Evolutionary conservation across 208 protist genomes (phyloP), one percentile per base, ranked within the genome.

Genomic region (Vickermania ingenoplastis): DNA sequence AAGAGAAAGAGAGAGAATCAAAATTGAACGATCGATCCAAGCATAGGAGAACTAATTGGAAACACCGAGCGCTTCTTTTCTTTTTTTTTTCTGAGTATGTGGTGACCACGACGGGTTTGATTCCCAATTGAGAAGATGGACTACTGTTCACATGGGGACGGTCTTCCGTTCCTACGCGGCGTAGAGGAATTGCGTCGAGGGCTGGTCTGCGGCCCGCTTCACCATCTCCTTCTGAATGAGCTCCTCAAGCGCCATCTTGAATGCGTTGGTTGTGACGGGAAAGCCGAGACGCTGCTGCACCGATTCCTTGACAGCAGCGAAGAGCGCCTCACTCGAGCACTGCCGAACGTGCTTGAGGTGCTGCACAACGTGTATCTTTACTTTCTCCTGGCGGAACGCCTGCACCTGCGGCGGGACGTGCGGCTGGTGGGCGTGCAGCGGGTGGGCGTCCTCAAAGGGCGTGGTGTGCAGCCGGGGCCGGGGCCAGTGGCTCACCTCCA

Each of bases 181-280:
- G 30, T 62, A 57, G 0, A 54, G 36, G 50, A 31, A 41, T 17
- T 45, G 11, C 17, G 7, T 7, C 36, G 36, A n/a, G 17, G 7
- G 7, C 1, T n/a, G 22, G 28, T 53, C 41, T 27, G 28, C 61
- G 3, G 70, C 29, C 4, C 82, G 67, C 52, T 63, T 65, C 41
- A 90, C 53, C 58, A 68, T 80, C 24, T 75, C 65, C 41, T 82
- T 72, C 11, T 76, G 69, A 51, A 90, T 82, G 3, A 86, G 59
- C 1, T 45, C 41, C 48, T 84, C 74, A 27, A 90, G 66, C n/a
- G 65, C 67, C 31, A 59, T 41, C 64, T 90, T 90, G 55, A 86
- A 77, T 30, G 73, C 52, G 26, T 48, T 59, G n/a, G 22, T 24
- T 24, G 64, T 63, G 5, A 83, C 49, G 17, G 71, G 59, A 57